Percentiles rank a stretch among this genome's conserved stretches.
Conservation (phyloP, 352 stramenopile species). For the Globisporangium takayamanum region DNA sequence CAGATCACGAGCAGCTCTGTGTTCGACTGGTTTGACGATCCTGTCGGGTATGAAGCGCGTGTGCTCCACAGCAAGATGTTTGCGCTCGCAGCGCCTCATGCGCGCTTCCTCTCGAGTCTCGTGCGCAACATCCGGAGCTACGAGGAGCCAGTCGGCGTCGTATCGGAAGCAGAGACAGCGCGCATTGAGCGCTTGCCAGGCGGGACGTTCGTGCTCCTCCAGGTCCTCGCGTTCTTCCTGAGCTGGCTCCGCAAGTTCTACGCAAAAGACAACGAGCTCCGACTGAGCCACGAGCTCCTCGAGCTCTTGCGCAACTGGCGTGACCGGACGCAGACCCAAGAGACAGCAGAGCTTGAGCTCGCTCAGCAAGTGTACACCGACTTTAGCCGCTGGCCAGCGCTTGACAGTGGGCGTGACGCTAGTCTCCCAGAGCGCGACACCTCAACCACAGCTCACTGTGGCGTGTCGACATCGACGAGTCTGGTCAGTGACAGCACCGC, state of each 20-base stretch:
- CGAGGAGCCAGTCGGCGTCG: neutral
- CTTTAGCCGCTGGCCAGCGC: conserved; percentile 34
- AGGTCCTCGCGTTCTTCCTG: conserved; percentile 37
- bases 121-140: conserved; percentile 24
- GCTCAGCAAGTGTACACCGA: conserved; percentile 28
- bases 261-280: conserved; percentile 25
- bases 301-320: conserved; percentile 20
- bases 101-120: conserved; percentile 18
- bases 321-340: conserved; percentile 11
- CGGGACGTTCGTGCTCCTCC: conserved; percentile 26
- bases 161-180: too few species aligned
- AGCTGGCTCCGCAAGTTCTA: conserved; percentile 44
- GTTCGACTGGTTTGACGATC: conserved; percentile 37
- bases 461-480: too few species aligned
- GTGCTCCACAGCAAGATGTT: conserved; percentile 32
- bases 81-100: conserved; percentile 10
- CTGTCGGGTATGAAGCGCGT: conserved; percentile 20
- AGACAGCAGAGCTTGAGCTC: conserved; percentile 19
- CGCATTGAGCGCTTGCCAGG: conserved; percentile 9
- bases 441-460: too few species aligned
- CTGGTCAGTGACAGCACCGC: too few species aligned
- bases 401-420: conserved; percentile 13
- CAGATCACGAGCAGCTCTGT: conserved; percentile 30
- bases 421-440: too few species aligned
- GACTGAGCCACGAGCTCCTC: conserved; percentile 27